phyloP scores from a whole-genome alignment of 1,284 basidiomycete species.

The Ceratobasidium sp. region DNA sequence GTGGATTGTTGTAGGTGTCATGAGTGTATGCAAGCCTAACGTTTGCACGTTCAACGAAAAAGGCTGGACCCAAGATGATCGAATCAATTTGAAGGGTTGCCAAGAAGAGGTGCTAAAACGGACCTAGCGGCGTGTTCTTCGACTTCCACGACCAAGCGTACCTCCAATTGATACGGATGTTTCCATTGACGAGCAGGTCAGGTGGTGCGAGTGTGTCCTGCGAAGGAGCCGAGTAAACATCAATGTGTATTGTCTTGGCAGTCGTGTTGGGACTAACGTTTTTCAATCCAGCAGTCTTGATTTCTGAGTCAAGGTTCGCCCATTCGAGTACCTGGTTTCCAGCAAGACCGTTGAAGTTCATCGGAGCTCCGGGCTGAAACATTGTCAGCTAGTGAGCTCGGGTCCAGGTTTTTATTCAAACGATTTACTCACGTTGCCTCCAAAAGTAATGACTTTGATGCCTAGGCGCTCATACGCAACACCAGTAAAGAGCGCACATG shows the following conservation, averaged over 20 bases:
- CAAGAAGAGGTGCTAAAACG: not conserved
- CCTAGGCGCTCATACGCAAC: constrained; percentile 71
- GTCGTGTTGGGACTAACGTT: no score
- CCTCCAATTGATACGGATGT: constrained; percentile 41
- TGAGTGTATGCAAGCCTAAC: constrained; percentile 41
- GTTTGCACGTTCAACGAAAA: constrained; percentile 36
- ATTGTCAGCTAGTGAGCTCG: not conserved
- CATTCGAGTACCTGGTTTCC: constrained; percentile 77
- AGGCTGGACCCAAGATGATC: not conserved
- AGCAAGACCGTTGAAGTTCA: constrained; percentile 76
- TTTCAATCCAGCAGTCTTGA: constrained; percentile 72
- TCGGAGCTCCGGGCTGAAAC: constrained; percentile 61
- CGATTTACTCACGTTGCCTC: constrained; percentile 60
- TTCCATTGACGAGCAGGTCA: constrained; percentile 37
- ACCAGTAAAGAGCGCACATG: constrained; percentile 75
- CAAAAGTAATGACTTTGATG: constrained; percentile 71
- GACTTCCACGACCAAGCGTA: constrained; percentile 37
- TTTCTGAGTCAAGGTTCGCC: constrained; percentile 71
- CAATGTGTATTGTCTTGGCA: no score
- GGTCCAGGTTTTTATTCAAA: not conserved
- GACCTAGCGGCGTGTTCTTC: constrained; percentile 37
- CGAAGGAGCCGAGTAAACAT: no score
- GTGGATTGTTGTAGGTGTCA: constrained; percentile 47
- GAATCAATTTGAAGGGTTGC: not conserved
- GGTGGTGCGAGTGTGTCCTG: constrained; percentile 35